phyloP scores from a whole-genome alignment of 805 yeast genomes.

The Clavispora vitiphila region DNA sequence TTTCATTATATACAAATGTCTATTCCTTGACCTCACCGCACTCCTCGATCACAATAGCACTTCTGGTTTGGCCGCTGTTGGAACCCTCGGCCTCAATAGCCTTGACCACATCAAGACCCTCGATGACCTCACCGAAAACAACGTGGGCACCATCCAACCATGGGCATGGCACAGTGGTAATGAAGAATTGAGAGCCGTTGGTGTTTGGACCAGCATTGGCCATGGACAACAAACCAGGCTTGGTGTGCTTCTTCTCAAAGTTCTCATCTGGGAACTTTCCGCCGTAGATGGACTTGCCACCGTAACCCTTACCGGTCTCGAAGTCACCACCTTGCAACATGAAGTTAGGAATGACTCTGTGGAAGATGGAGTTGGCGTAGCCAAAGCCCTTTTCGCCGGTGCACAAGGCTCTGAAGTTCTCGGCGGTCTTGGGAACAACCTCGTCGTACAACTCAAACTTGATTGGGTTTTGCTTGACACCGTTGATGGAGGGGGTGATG shows the following conservation, averaged over 20 bases:
- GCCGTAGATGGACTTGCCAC: constrained; percentile 17
- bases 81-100: constrained; percentile 23
- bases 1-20: background rate
- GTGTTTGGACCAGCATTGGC: constrained; percentile 16
- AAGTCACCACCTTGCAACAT: constrained; percentile 18
- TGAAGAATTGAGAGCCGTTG: constrained; percentile 15
- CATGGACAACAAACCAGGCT: constrained; percentile 16
- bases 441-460: constrained; percentile 17
- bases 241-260: constrained; percentile 12
- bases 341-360: constrained; percentile 15
- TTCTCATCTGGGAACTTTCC: constrained; percentile 14
- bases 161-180: constrained; percentile 19
- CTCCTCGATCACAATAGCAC: constrained; percentile 22
- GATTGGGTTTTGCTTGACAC: constrained; percentile 17
- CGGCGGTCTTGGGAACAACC: constrained; percentile 15
- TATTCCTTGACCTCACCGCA: constrained; percentile 22
- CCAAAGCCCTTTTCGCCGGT: constrained; percentile 18
- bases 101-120: constrained; percentile 22
- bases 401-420: constrained; percentile 16
- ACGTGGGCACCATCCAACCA: constrained; percentile 26
- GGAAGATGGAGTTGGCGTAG: constrained; percentile 13
- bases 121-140: constrained; percentile 24
- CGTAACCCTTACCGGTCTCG: constrained; percentile 12
- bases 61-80: constrained; percentile 14
- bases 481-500: constrained; percentile 49